Evolutionary conservation across 2,329 filamentous ascomycete genomes (phyloP), one percentile per base, ranked within the genome.

Genomic region (Curvularia lunata): DNA sequence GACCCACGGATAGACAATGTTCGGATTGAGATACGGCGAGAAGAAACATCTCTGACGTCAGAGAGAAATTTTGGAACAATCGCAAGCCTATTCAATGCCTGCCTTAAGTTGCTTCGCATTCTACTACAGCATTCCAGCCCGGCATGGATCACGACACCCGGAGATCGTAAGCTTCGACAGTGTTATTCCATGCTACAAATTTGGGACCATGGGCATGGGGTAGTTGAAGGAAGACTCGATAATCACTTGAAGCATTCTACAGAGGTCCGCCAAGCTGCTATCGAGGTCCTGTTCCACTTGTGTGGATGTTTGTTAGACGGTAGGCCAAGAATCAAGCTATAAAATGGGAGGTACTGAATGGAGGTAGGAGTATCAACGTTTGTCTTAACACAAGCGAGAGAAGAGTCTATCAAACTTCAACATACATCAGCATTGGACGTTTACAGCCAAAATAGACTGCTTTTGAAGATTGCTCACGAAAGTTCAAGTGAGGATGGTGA

Each of bases 121-220:
- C 25, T 45, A 16, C 16, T 45, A 19, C 25, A 45, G n/a, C 62
- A 27, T 4, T 62, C 18, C 2, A 27, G 37, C n/a, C 25, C 47
- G 4, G 8, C 5, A 2, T 10, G 27, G 5, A 21, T 52, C 6
- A 32, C 48, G 4, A 58, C 46, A n/a, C 49, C 28, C 6, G 37
- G 58, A 3, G 19, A 51, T 25, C 63, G 54, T 12, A 34, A 40
- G 2, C 54, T 70, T 12, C 46, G 52, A 8, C 63, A 66, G 30
- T 57, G 52, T 50, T 32, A 56, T 21, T 25, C 40, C 32, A 62
- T 42, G 4, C 28, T 70, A 9, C 53, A 51, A 19, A 56, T 70
- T 9, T 70, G 67, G 66, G 54, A 47, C 4, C 58, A 64, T 10
- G 66, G 65, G 10, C 56, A 69, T 43, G 48, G 48, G 3, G 62